A percentile compares a stretch with the other conserved stretches of the same genome.
These are phyloP conservation scores for Scedosporium minutisporum DNA, from an alignment of 2,329 filamentous ascomycete genomes.

Conservation along the genomic window DNA sequence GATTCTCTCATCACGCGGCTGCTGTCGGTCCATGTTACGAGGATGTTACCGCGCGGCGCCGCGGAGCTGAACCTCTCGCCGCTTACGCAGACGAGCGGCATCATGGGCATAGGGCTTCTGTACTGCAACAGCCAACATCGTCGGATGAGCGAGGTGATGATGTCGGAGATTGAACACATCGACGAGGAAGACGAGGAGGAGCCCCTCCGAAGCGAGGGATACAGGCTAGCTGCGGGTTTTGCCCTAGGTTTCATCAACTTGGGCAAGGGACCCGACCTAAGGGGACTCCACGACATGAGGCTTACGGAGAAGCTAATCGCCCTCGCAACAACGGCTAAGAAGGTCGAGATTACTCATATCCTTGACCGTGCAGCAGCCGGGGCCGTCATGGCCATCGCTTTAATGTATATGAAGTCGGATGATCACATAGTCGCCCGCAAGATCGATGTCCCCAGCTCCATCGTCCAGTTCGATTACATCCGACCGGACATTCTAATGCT, in stretches of 20 bases:
- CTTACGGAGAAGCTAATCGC: constrained; percentile 80
- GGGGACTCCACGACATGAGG: constrained; percentile 86
- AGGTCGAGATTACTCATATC: constrained; percentile 84
- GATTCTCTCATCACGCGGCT: constrained; percentile 88
- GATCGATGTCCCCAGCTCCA: constrained; percentile 83
- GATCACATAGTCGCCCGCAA: constrained; percentile 80
- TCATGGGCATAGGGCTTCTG: constrained; percentile 92
- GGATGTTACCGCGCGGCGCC: constrained; percentile 84
- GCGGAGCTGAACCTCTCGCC: constrained; percentile 91
- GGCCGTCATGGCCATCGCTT: constrained; percentile 79
- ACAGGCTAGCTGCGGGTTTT: constrained; percentile 87
- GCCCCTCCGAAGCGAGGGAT: constrained; percentile 84
- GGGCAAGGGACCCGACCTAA: constrained; percentile 78
- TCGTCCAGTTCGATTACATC: constrained; percentile 90
- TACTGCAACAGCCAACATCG: constrained; percentile 95
- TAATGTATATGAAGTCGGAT: constrained; percentile 97
- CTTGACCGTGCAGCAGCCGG: constrained; percentile 87
- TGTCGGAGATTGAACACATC: constrained; percentile 88
- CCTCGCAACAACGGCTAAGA: constrained; percentile 79
- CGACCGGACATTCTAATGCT: constrained; percentile 87
- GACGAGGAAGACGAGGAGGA: constrained; percentile 76
- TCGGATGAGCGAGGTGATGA: constrained; percentile 97
- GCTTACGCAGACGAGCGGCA: constrained; percentile 86
- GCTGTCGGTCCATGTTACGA: constrained; percentile 88
- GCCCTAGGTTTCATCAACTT: constrained; percentile 91